Evolutionary conservation across 2,329 filamentous ascomycete species (phyloP).

Genomic region (Penicillium sp.): DNA sequence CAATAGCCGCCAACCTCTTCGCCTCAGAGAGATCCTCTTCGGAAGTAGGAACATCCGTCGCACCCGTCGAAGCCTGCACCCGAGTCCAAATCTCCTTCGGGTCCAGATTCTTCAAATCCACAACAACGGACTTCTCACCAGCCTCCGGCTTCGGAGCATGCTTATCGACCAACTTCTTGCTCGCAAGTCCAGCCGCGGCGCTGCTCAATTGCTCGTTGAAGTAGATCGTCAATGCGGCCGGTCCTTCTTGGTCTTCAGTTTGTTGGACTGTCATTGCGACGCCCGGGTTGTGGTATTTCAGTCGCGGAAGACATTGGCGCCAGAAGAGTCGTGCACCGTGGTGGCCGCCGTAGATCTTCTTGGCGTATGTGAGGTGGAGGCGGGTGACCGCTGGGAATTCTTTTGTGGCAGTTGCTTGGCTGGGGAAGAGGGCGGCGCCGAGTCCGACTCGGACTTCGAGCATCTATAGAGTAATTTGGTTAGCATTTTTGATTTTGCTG

Average conservation of each 20-base stretch:
- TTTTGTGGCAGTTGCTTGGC: slow-evolving; percentile 27
- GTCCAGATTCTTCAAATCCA: slow-evolving; percentile 42
- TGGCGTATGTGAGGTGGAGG: slow-evolving; percentile 46
- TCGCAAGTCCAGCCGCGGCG: slow-evolving; percentile 25
- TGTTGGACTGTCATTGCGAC: slow-evolving; percentile 81
- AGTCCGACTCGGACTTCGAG: slow-evolving; percentile 75
- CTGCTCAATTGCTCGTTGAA: slow-evolving; percentile 37
- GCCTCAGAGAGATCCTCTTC: slow-evolving; percentile 38
- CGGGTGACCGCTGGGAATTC: slow-evolving; percentile 42
- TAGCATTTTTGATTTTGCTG: slow-evolving; percentile 1
- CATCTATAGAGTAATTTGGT: slow-evolving; percentile 52
- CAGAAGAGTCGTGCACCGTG: slow-evolving; percentile 75
- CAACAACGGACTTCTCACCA: slow-evolving; percentile 33
- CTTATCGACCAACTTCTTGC: slow-evolving; percentile 29
- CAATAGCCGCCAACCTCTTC: slow-evolving; percentile 36
- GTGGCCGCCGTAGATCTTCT: slow-evolving; percentile 42
- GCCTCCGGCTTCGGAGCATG: slow-evolving; percentile 34
- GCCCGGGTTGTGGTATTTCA: slow-evolving; percentile 93
- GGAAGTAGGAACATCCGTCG: slow-evolving; percentile 35
- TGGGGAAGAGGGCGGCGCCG: slow-evolving; percentile 76
- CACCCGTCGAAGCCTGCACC: slow-evolving; percentile 43
- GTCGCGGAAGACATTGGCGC: slow-evolving; percentile 73
- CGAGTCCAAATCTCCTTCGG: slow-evolving; percentile 45
- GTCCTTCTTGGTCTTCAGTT: slow-evolving; percentile 52
- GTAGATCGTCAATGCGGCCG: slow-evolving; percentile 43